Evolutionary conservation across 192 early-diverging fungal species (phyloP).

Genomic region (Coemansia erecta): DNA sequence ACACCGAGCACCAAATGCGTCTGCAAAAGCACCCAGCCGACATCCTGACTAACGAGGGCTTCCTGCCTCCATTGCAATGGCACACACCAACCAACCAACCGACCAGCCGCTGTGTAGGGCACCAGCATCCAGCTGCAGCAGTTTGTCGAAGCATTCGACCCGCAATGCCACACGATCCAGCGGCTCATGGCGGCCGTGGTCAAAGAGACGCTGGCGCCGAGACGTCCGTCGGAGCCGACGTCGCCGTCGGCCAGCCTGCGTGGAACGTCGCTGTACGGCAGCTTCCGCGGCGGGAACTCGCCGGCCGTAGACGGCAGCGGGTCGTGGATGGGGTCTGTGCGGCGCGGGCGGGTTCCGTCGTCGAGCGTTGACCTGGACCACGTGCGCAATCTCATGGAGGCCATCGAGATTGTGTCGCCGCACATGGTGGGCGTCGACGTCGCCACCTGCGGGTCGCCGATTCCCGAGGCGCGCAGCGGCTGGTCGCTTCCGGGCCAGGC

Average conservation of each 20-base stretch:
- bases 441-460: conserved; percentile 25
- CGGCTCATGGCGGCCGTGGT: conserved; percentile 33
- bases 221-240: conserved; percentile 23
- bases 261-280: conserved; percentile 26
- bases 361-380: conserved; percentile 28
- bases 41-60: neutral
- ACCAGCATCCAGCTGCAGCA: conserved; percentile 32
- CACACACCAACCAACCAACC: too few relatives aligned
- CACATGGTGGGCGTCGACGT: conserved; percentile 34
- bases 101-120: conserved; percentile 8
- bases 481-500: conserved; percentile 40
- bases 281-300: conserved; percentile 23
- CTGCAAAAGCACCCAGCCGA: too few relatives aligned
- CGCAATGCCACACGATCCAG: conserved; percentile 27
- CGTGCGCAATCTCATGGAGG: conserved; percentile 42
- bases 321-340: conserved; percentile 5
- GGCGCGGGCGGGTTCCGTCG: conserved; percentile 9
- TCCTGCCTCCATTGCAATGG: neutral
- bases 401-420: conserved; percentile 39
- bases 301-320: conserved; percentile 25
- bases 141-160: conserved; percentile 29
- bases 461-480: conserved; percentile 33
- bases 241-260: conserved; percentile 28
- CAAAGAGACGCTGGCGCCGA: conserved; percentile 36
- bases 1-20: neutral